Percentiles rank a stretch among this genome's conserved stretches.
Evolutionary conservation across 2,329 filamentous ascomycete species (phyloP).

Genomic region (Cryphonectria nitschkei): DNA sequence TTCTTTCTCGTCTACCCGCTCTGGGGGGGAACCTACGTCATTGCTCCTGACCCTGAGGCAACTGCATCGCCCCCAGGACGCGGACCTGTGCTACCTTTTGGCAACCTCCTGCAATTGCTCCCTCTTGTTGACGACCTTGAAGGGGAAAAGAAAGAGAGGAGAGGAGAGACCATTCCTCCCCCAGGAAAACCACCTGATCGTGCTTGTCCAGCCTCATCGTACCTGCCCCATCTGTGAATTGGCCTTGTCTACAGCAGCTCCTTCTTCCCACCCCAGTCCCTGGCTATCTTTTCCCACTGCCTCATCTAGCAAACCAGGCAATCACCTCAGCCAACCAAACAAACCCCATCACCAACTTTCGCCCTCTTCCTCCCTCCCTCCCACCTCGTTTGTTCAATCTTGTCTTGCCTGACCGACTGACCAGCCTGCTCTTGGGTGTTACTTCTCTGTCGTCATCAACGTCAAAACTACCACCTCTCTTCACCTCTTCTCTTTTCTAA

Average conservation of each 20-base stretch:
- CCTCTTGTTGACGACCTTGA: background rate
- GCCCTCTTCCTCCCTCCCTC: background rate
- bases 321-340: too few relatives aligned
- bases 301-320: background rate
- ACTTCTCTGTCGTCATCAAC: background rate
- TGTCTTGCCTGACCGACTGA: background rate
- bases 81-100: background rate
- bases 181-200: background rate
- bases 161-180: background rate
- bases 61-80: background rate
- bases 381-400: background rate
- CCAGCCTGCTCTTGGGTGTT: background rate
- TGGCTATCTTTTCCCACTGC: background rate
- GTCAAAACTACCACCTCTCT: background rate
- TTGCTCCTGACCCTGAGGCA: slow-evolving; percentile 3
- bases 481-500: background rate
- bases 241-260: background rate
- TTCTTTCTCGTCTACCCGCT: background rate
- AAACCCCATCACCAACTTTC: too few relatives aligned
- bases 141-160: background rate
- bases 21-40: background rate
- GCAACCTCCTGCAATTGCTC: background rate
- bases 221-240: background rate
- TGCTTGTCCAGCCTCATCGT: background rate
- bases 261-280: background rate